phyloP scores from a whole-genome alignment of 257 asterid species.

The Rubia yunnanensis region DNA sequence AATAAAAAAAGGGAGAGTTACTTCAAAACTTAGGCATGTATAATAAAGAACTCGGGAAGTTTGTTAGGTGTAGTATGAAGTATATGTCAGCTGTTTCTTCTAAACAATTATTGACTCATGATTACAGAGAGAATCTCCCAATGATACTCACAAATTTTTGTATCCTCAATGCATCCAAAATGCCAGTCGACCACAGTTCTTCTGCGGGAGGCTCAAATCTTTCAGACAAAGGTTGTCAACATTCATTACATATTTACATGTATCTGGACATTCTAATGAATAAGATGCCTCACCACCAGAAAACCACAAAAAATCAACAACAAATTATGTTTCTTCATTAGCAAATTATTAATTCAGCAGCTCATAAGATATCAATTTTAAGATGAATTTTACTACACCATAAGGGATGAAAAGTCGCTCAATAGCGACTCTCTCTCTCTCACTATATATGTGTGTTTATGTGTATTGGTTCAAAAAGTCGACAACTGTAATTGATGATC shows the following conservation, averaged over 20 bases:
- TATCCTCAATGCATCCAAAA: slow-evolving; percentile 78
- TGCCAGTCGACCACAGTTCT: slow-evolving; percentile 95
- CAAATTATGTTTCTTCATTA: neutral
- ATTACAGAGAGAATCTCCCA: neutral
- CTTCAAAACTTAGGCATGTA: neutral
- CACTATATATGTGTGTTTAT: no score
- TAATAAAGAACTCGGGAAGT: neutral
- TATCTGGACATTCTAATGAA: slow-evolving; percentile 42
- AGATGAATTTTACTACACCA: neutral
- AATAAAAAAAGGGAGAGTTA: neutral
- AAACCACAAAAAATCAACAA: slow-evolving; percentile 4
- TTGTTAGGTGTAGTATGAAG: neutral
- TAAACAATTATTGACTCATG: neutral
- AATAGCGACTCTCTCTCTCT: no score
- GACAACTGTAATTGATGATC: neutral
- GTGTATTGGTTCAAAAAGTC: neutral
- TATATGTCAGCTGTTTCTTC: neutral
- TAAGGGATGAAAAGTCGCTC: neutral
- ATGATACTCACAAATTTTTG: slow-evolving; percentile 78
- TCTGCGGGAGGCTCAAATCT: slow-evolving; percentile 89
- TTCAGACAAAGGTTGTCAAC: slow-evolving; percentile 96
- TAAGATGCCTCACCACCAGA: neutral
- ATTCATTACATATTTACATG: slow-evolving; percentile 74
- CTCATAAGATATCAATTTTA: neutral
- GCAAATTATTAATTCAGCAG: neutral